These are phyloP conservation scores for Rhizodiscina lignyota DNA, from an alignment of 495 filamentous ascomycete genomes.

Conservation along the genomic window DNA sequence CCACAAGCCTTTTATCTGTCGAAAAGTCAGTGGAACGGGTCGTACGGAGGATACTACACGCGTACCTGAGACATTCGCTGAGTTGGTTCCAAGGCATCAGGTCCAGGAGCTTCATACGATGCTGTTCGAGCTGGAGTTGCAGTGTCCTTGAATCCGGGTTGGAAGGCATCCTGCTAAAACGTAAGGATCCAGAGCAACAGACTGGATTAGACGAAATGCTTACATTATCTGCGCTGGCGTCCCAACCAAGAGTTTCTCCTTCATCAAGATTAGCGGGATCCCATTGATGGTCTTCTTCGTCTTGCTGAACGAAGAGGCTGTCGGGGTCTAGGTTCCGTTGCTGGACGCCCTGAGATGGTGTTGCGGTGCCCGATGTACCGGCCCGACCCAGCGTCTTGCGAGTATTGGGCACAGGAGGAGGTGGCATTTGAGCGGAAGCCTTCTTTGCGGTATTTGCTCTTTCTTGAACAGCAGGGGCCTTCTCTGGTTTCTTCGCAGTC, in stretches of 20 bases:
- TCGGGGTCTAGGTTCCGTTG: slow-evolving; percentile 46
- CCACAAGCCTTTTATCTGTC: too few species aligned
- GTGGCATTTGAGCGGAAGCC: too few species aligned
- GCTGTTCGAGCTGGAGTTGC: slow-evolving; percentile 14
- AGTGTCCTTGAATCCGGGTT: slow-evolving; percentile 22
- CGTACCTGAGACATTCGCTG: slow-evolving; percentile 45
- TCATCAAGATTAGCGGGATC: slow-evolving; percentile 63
- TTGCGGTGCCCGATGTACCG: slow-evolving; percentile 4
- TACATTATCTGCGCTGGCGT: slow-evolving; percentile 41
- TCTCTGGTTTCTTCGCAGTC: too few species aligned
- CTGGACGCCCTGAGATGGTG: slow-evolving; percentile 6
- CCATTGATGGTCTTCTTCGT: slow-evolving; percentile 62
- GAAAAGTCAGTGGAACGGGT: background rate
- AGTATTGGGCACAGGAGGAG: too few species aligned
- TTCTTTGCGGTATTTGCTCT: too few species aligned
- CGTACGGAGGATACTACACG: background rate
- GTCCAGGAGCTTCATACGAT: too few species aligned
- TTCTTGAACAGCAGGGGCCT: too few species aligned
- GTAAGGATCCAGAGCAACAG: background rate
- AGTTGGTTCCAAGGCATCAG: slow-evolving; percentile 49
- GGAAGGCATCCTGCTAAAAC: slow-evolving; percentile 12
- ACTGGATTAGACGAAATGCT: slow-evolving; percentile 8
- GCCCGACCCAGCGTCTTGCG: too few species aligned
- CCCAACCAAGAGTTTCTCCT: slow-evolving; percentile 55
- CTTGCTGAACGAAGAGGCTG: slow-evolving; percentile 59